A percentile compares a stretch with the other conserved stretches of the same genome.
Evolutionary conservation across 1,284 basidiomycete species (phyloP).

Genomic region (Bjerkandera adusta): DNA sequence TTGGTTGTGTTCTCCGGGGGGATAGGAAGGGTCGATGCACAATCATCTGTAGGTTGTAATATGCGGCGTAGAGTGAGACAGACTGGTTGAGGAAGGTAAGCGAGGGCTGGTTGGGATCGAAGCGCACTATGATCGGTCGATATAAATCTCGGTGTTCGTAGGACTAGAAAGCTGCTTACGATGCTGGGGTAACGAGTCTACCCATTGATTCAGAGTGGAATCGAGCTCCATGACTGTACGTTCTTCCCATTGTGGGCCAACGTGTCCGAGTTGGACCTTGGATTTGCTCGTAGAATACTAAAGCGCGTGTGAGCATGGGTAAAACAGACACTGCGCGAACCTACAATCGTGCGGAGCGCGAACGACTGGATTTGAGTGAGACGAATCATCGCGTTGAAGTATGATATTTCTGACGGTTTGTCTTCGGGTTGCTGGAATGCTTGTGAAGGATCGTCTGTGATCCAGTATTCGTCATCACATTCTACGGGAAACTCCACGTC

Average conservation of each 20-base stretch:
- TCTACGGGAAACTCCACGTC: constrained; percentile 39
- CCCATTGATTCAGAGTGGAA: constrained; percentile 70
- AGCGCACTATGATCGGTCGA: constrained; percentile 36
- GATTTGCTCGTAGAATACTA: constrained; percentile 76
- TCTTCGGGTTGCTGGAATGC: constrained; percentile 9
- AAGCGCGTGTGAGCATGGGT: background rate
- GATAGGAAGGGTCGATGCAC: constrained; percentile 68
- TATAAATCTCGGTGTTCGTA: background rate
- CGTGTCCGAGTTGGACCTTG: constrained; percentile 44
- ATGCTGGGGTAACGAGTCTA: constrained; percentile 56
- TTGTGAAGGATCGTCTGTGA: constrained; percentile 31
- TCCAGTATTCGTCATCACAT: constrained; percentile 88
- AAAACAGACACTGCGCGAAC: constrained; percentile 19
- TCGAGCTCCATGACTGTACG: constrained; percentile 71
- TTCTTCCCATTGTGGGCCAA: constrained; percentile 45
- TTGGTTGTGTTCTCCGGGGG: background rate
- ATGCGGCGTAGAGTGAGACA: constrained; percentile 63
- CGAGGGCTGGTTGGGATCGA: constrained; percentile 56
- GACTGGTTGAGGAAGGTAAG: constrained; percentile 63
- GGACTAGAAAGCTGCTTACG: constrained; percentile 5
- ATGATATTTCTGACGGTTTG: background rate
- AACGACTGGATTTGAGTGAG: constrained; percentile 52
- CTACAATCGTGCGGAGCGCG: constrained; percentile 67
- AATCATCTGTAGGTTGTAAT: constrained; percentile 70
- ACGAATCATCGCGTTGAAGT: constrained; percentile 1